phyloP scores from a whole-genome alignment of 768 basidiomycete genomes.

The Agaricus sinodeliciosus region DNA sequence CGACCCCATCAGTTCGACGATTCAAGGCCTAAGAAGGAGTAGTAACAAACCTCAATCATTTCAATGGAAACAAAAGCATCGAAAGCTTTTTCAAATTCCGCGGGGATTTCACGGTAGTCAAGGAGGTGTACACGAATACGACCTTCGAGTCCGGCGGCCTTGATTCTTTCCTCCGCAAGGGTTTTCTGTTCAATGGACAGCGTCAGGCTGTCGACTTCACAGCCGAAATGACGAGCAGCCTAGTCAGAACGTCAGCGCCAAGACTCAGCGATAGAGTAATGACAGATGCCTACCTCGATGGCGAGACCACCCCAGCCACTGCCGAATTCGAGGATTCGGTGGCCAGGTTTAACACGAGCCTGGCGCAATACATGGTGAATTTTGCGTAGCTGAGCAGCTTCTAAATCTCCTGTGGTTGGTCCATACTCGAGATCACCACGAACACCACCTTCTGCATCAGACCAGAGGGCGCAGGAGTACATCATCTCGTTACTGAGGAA shows the following conservation, averaged over 20 bases:
- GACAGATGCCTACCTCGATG: slow-evolving; percentile 55
- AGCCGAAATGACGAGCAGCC: slow-evolving; percentile 67
- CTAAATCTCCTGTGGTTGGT: slow-evolving; percentile 60
- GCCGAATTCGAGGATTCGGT: slow-evolving; percentile 85
- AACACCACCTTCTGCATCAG: slow-evolving; percentile 73
- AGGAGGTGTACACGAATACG: slow-evolving; percentile 81
- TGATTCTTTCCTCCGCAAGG: slow-evolving; percentile 81
- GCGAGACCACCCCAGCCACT: slow-evolving; percentile 93
- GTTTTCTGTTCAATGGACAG: slow-evolving; percentile 82
- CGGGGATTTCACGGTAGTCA: slow-evolving; percentile 84
- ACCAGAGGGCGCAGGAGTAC: slow-evolving; percentile 88
- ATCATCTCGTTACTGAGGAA: slow-evolving; percentile 90
- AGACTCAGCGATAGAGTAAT: not conserved
- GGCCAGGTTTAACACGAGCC: slow-evolving; percentile 71
- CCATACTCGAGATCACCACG: slow-evolving; percentile 58
- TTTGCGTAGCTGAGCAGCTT: slow-evolving; percentile 79
- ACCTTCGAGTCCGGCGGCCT: slow-evolving; percentile 58
- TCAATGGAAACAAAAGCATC: slow-evolving; percentile 76
- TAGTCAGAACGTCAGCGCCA: slow-evolving; percentile 18
- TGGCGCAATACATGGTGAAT: slow-evolving; percentile 73
- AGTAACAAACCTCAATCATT: slow-evolving; percentile 61
- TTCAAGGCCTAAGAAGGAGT: slow-evolving; percentile 31
- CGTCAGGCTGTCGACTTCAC: slow-evolving; percentile 86
- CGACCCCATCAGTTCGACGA: slow-evolving; percentile 8
- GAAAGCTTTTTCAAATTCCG: slow-evolving; percentile 77